phyloP scores from a whole-genome alignment of 2,329 filamentous ascomycete species.

The Colletotrichum salicis region DNA sequence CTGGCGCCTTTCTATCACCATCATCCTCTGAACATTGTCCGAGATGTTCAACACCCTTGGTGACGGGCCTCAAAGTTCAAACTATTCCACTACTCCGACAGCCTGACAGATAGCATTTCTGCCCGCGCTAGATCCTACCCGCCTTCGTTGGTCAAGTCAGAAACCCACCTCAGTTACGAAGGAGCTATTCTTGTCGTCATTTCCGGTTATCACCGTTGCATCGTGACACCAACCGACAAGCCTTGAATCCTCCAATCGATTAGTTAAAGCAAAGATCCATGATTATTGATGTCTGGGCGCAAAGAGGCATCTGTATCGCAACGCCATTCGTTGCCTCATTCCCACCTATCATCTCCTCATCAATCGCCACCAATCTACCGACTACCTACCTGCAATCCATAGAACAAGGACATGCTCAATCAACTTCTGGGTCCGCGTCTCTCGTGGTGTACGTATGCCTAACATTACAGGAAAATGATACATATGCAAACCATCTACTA shows the following conservation, averaged over 20 bases:
- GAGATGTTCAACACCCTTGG: background rate
- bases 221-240: conserved; percentile 11
- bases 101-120: background rate
- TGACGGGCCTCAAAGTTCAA: background rate
- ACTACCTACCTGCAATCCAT: background rate
- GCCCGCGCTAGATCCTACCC: background rate
- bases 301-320: background rate
- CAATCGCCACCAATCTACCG: background rate
- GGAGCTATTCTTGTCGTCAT: conserved; percentile 10
- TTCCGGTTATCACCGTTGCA: background rate
- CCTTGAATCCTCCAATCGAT: background rate
- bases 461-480: background rate
- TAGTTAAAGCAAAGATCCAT: background rate
- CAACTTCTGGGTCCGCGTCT: background rate
- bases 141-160: background rate
- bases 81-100: no score
- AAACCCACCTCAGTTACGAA: background rate
- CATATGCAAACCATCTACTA: background rate
- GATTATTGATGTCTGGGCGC: background rate
- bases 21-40: background rate
- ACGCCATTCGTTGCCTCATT: background rate
- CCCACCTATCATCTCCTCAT: background rate
- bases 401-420: background rate
- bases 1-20: background rate
- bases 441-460: background rate